Evolutionary conservation across 805 yeast species (phyloP).

Genomic region (Candida quercuum): DNA sequence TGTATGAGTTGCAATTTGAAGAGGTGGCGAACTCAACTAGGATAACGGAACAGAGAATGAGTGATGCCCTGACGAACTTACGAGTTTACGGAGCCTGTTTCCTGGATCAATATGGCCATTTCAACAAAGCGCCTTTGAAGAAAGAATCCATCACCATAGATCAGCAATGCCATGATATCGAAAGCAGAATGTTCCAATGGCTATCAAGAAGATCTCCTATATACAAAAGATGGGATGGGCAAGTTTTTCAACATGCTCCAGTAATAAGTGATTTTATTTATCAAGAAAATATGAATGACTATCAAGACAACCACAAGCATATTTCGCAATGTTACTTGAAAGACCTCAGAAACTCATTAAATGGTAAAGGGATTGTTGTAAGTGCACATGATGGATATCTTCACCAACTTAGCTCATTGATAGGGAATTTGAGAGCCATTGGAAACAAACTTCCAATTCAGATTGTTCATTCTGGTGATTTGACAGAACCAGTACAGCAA

Average conservation of each 20-base stretch:
- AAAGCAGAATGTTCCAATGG: slow-evolving; percentile 35
- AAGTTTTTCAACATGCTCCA: slow-evolving; percentile 9
- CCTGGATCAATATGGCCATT: slow-evolving; percentile 15
- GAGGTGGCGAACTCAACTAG: slow-evolving; percentile 14
- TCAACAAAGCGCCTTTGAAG: slow-evolving; percentile 2
- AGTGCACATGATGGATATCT: slow-evolving; percentile 26
- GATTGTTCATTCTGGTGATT: slow-evolving; percentile 31
- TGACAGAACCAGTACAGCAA: slow-evolving; percentile 26
- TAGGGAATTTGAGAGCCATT: slow-evolving; percentile 35
- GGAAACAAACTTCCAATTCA: slow-evolving; percentile 37
- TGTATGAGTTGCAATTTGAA: slow-evolving; percentile 13
- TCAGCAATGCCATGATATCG: slow-evolving; percentile 29
- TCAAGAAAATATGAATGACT: slow-evolving; percentile 9
- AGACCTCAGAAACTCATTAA: slow-evolving; percentile 21
- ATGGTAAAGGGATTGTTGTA: slow-evolving; percentile 31
- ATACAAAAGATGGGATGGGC: slow-evolving; percentile 36
- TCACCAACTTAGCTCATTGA: slow-evolving; percentile 23
- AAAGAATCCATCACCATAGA: slow-evolving; percentile 4
- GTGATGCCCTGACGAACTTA: slow-evolving; percentile 22
- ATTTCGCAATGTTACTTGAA: slow-evolving; percentile 27
- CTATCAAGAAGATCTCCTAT: slow-evolving; percentile 29
- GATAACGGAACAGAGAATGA: slow-evolving; percentile 18
- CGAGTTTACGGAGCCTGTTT: slow-evolving; percentile 25
- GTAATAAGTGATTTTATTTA: slow-evolving; percentile 11
- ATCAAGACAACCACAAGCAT: too few relatives aligned